A percentile compares a stretch with the other conserved stretches of the same genome.
phyloP scores from a whole-genome alignment of 768 basidiomycete genomes.

The Lactarius deliciosus region DNA sequence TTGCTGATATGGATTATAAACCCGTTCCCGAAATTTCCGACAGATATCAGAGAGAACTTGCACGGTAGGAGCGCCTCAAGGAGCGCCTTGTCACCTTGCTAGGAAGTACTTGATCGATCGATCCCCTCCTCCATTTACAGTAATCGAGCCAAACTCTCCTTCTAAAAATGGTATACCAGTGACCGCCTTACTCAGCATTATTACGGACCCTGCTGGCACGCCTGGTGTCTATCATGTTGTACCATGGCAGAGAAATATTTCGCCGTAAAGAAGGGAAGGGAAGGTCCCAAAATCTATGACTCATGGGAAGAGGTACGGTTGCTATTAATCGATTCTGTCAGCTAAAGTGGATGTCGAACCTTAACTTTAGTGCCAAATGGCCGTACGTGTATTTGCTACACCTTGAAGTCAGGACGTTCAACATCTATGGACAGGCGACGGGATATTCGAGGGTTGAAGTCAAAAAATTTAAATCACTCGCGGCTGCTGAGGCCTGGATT shows the following conservation, averaged over 20 bases:
- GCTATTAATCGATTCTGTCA: not conserved
- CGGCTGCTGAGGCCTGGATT: slow-evolving; percentile 55
- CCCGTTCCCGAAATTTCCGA: too few relatives aligned
- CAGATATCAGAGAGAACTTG: too few relatives aligned
- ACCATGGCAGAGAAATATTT: slow-evolving; percentile 47
- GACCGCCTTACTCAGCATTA: too few relatives aligned
- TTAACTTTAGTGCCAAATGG: not conserved
- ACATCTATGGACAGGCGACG: not conserved
- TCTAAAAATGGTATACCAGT: too few relatives aligned
- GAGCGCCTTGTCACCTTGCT: too few relatives aligned
- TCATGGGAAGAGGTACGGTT: slow-evolving; percentile 58
- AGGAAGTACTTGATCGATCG: too few relatives aligned
- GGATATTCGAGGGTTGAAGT: slow-evolving; percentile 29
- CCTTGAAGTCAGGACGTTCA: not conserved
- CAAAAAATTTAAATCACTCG: slow-evolving; percentile 49
- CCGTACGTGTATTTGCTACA: not conserved
- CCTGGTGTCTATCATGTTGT: not conserved
- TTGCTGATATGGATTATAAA: too few relatives aligned
- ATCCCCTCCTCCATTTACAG: too few relatives aligned
- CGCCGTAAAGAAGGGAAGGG: slow-evolving; percentile 57
- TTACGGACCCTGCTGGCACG: too few relatives aligned
- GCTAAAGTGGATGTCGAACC: not conserved
- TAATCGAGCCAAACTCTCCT: too few relatives aligned
- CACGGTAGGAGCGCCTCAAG: too few relatives aligned
- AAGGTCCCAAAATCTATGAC: slow-evolving; percentile 56